phyloP scores from a whole-genome alignment of 1,284 basidiomycete genomes.

The Melanopsichium pennsylvanicum region DNA sequence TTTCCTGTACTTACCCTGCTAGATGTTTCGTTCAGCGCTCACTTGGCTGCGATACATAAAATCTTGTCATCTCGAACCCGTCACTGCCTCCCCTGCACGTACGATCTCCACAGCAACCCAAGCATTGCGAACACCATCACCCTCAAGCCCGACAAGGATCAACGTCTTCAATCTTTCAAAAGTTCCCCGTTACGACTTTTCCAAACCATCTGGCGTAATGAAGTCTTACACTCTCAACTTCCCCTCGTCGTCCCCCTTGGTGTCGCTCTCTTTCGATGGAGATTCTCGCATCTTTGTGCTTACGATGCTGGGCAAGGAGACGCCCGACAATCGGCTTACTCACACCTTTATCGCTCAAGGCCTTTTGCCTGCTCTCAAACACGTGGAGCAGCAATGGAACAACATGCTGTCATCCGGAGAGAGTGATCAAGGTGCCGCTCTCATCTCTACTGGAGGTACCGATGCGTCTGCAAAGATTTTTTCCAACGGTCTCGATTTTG shows the following conservation, averaged over 20 bases:
- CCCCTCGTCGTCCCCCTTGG: slow-evolving; percentile 15
- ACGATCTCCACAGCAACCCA: background rate
- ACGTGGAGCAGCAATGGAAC: slow-evolving; percentile 82
- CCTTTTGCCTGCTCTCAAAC: slow-evolving; percentile 76
- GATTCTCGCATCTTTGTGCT: slow-evolving; percentile 49
- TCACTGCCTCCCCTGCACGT: no score
- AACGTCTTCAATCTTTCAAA: slow-evolving; percentile 11
- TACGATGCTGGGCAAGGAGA: slow-evolving; percentile 51
- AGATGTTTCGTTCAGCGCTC: no score
- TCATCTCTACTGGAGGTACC: slow-evolving; percentile 52
- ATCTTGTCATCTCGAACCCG: no score
- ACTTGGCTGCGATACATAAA: no score
- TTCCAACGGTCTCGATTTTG: slow-evolving; percentile 76
- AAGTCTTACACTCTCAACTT: slow-evolving; percentile 35
- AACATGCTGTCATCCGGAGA: slow-evolving; percentile 53
- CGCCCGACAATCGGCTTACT: slow-evolving; percentile 76
- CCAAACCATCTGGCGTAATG: slow-evolving; percentile 2
- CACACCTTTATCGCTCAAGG: slow-evolving; percentile 71
- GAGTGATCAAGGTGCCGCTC: slow-evolving; percentile 49
- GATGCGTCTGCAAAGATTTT: slow-evolving; percentile 51
- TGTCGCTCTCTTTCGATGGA: slow-evolving; percentile 34
- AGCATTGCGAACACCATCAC: no score
- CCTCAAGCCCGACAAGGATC: background rate
- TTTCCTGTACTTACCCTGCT: no score
- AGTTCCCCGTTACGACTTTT: slow-evolving; percentile 13